Evolutionary conservation across 2,329 filamentous ascomycete genomes (phyloP), one percentile per base, ranked within the genome.

Genomic region (Xylariaceae sp.): DNA sequence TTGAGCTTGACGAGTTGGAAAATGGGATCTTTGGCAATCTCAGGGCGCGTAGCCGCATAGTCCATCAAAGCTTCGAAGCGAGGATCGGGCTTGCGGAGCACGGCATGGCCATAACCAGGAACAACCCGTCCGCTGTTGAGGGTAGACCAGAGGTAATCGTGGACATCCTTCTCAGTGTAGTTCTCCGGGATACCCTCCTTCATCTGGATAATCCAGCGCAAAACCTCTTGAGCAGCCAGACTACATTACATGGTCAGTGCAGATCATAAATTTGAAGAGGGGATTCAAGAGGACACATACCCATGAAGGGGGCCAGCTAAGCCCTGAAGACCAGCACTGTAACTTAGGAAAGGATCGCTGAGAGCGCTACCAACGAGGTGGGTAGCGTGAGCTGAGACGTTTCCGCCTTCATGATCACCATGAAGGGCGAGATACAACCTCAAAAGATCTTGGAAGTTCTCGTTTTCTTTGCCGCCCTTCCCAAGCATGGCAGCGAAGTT

Each of bases 401-500:
- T 99, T 56, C 95, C 95, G 61, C 95, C 95, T 78, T 99, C 95
- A 78, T 99, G 95, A 76, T 99, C 95, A 62, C 95, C 95, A 77
- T 99, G 95, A 4, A 99, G 88, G 46, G 95, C 94, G 21, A 99
- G 87, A 78, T 99, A 99, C 28, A 99, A 81, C 67, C 95, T 87
- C 62, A 99, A 84, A 17, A 99, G 83, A 71, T 99, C 95, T 74
- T 98, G 94, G 84, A 99, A 96, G 74, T 91, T 90, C 78, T 93
- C 91, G 68, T 98, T 89, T 76, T 96, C 82, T 75, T 89, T 86
- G 65, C 92, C 92, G 47, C 88, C 86, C 80, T 96, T 96, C 71
- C 94, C 94, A 51, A 98, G 85, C 87, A 98, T 92, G 65, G 92
- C 91, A 41, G 95, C 95, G 71, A 97, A 99, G 83, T 99, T 99